Percentiles rank a stretch among this genome's conserved stretches.
These are phyloP conservation scores for Solanum okadae DNA, from an alignment of 257 asterid genomes.

Conservation along the genomic window DNA sequence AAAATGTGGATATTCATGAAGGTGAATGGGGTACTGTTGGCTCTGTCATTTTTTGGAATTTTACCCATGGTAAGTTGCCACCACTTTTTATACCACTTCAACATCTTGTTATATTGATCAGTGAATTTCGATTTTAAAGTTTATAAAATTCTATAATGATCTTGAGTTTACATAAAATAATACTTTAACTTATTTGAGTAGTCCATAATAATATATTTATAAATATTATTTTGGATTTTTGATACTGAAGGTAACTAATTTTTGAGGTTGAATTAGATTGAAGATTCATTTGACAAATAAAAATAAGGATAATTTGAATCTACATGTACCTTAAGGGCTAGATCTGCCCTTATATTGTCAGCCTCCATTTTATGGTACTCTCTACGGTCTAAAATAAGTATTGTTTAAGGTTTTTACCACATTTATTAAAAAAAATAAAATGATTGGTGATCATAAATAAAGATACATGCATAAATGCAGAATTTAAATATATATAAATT, in stretches of 20 bases:
- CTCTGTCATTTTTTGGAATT: neutral
- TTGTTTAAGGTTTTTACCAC: neutral
- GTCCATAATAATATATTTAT: neutral
- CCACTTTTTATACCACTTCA: neutral
- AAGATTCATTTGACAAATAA: neutral
- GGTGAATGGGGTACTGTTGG: neutral
- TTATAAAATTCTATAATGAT: neutral
- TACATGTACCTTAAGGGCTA: neutral
- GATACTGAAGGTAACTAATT: neutral
- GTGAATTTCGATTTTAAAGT: neutral
- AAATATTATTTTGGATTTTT: neutral
- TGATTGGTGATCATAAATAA: neutral
- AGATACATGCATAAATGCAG: neutral
- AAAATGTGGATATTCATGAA: neutral
- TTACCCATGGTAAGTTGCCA: neutral
- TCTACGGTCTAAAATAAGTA: neutral
- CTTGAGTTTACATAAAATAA: neutral
- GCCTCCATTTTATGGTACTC: neutral
- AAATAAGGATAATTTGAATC: neutral
- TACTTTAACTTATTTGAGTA: neutral
- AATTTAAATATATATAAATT: no score
- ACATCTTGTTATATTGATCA: neutral
- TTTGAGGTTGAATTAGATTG: neutral
- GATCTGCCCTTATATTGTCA: neutral
- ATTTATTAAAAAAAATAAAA: no score